phyloP scores from a whole-genome alignment of 31 red algal species.

The Porphyra umbilicalis region DNA sequence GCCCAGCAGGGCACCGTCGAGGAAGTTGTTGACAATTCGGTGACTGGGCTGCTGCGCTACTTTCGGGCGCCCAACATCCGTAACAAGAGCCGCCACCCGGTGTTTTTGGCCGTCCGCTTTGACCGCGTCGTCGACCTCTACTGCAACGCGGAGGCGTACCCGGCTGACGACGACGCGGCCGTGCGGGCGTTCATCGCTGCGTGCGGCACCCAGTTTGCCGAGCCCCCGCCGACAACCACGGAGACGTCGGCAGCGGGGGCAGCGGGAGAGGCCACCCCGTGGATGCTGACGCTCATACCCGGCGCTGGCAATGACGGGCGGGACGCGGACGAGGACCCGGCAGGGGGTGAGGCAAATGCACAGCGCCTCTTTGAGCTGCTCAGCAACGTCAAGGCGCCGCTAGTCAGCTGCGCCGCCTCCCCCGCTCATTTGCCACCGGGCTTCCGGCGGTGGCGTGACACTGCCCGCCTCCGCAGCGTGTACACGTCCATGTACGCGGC shows the following conservation, averaged over 20 bases:
- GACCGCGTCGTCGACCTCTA: slow-evolving; percentile 66
- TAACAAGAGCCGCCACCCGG: slow-evolving; percentile 85
- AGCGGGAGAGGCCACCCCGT: neutral
- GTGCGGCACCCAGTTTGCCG: slow-evolving; percentile 17
- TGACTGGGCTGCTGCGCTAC: slow-evolving; percentile 69
- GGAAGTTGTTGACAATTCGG: slow-evolving; percentile 77
- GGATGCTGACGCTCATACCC: neutral
- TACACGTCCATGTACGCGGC: neutral
- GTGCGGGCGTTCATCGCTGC: slow-evolving; percentile 53
- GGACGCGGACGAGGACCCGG: neutral
- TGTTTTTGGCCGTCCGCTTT: slow-evolving; percentile 76
- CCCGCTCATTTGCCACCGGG: neutral
- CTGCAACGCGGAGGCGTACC: slow-evolving; percentile 57
- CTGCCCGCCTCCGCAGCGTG: neutral
- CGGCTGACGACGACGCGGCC: slow-evolving; percentile 49
- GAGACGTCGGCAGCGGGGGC: neutral
- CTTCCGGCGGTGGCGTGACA: neutral
- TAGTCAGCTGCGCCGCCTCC: neutral
- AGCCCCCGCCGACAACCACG: neutral
- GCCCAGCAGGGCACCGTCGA: slow-evolving; percentile 48
- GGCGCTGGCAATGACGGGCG: neutral
- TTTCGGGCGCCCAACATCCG: slow-evolving; percentile 91
- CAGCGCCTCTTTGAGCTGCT: neutral
- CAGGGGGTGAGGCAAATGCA: neutral
- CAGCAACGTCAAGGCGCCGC: neutral